Conservation (phyloP, 495 filamentous ascomycete species). For the Penicillium silybi region DNA sequence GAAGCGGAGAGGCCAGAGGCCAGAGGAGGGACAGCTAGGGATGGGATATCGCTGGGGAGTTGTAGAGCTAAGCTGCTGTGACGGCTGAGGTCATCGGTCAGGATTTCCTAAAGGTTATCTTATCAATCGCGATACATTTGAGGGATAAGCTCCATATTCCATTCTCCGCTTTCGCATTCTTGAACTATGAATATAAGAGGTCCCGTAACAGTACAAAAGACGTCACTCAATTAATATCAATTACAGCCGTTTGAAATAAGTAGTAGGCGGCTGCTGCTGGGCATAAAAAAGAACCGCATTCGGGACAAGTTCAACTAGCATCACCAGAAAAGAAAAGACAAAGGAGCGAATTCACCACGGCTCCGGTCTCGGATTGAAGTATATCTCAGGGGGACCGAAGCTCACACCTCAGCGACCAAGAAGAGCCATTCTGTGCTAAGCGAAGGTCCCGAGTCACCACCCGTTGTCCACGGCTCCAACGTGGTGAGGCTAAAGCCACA, state of each 20-base stretch:
- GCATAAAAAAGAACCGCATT: not conserved
- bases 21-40: not conserved
- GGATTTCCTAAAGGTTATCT: conserved; percentile 16
- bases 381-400: not conserved
- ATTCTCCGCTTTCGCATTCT: not conserved
- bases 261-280: not conserved
- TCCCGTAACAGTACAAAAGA: not conserved
- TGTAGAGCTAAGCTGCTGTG: not conserved
- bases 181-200: not conserved
- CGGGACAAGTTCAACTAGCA: not conserved
- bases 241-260: not conserved
- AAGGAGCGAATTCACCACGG: not conserved
- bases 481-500: conserved; percentile 83
- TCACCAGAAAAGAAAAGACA: not conserved
- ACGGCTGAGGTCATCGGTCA: conserved; percentile 2
- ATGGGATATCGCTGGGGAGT: too few species aligned
- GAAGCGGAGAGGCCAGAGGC: not conserved
- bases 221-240: not conserved
- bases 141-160: not conserved
- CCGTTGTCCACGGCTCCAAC: conserved; percentile 62
- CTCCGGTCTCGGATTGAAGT: not conserved
- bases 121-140: conserved; percentile 1
- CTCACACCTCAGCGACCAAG: conserved; percentile 75
- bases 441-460: conserved; percentile 44
- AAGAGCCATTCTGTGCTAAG: conserved; percentile 75